Evolutionary conservation across 495 filamentous ascomycete species (phyloP).

Genomic region (Ramalina peruviana): DNA sequence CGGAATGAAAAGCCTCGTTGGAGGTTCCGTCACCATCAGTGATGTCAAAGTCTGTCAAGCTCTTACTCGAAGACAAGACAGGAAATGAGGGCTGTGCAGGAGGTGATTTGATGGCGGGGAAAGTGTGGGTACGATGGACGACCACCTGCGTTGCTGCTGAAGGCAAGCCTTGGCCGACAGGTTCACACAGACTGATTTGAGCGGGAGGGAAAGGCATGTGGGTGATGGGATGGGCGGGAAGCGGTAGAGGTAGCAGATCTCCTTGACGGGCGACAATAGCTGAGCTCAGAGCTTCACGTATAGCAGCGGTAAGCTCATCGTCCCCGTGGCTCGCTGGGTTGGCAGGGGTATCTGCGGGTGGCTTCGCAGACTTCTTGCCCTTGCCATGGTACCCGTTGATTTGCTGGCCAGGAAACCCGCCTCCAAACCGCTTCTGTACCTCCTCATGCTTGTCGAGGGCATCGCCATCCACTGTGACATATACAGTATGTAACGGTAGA

Average conservation of each 20-base stretch:
- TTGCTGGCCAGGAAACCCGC: slow-evolving; percentile 34
- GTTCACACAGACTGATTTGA: slow-evolving; percentile 49
- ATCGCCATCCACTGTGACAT: slow-evolving; percentile 71
- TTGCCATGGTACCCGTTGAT: slow-evolving; percentile 27
- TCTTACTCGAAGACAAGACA: slow-evolving; percentile 1
- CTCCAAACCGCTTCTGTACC: slow-evolving; percentile 47
- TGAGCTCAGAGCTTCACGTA: slow-evolving; percentile 56
- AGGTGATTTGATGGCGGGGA: neutral
- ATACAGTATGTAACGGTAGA: slow-evolving; percentile 66
- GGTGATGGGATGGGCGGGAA: slow-evolving; percentile 79
- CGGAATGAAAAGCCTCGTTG: slow-evolving; percentile 81
- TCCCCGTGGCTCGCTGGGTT: slow-evolving; percentile 36
- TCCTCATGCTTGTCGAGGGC: slow-evolving; percentile 49
- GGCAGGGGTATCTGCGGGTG: slow-evolving; percentile 6
- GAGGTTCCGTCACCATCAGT: slow-evolving; percentile 66
- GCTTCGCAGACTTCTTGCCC: slow-evolving; percentile 22
- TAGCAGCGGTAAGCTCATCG: slow-evolving; percentile 56
- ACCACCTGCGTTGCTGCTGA: slow-evolving; percentile 55
- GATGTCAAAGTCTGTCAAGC: slow-evolving; percentile 15
- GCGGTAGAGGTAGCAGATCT: slow-evolving; percentile 68
- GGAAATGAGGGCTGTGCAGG: neutral
- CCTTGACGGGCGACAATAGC: slow-evolving; percentile 68
- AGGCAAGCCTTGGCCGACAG: slow-evolving; percentile 74
- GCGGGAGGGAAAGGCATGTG: slow-evolving; percentile 69
- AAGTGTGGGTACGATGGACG: slow-evolving; percentile 26